A percentile compares a stretch with the other conserved stretches of the same genome.
Evolutionary conservation across 1,284 basidiomycete genomes (phyloP).

Genomic region (Malassezia obtusa): DNA sequence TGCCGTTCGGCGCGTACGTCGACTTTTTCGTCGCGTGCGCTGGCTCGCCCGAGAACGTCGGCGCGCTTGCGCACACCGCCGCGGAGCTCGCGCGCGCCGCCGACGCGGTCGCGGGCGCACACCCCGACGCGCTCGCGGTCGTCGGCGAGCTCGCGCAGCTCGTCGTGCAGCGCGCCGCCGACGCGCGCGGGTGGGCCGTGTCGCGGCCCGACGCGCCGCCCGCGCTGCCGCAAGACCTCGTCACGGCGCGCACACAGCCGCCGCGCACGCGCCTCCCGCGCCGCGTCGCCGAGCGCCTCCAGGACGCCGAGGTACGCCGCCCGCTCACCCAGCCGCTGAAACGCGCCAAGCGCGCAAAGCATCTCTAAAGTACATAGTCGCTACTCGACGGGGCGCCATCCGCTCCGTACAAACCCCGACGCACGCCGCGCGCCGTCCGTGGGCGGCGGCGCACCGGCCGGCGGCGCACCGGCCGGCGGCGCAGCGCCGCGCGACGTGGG

Average conservation of each 20-base stretch:
- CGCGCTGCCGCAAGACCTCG: conserved; percentile 1
- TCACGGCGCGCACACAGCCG: neutral
- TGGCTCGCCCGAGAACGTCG: conserved; percentile 60
- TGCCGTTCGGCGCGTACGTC: conserved; percentile 55
- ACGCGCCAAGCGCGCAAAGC: neutral
- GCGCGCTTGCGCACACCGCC: conserved; percentile 69
- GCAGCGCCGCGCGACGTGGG: neutral
- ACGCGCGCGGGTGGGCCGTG: conserved; percentile 63
- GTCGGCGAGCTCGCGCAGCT: conserved; percentile 79
- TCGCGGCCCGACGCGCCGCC: neutral
- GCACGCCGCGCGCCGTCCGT: neutral
- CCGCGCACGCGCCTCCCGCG: neutral
- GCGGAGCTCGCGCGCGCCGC: conserved; percentile 74
- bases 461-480: neutral
- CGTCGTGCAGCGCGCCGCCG: conserved; percentile 64
- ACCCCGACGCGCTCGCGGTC: conserved; percentile 64
- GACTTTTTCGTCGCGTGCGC: conserved; percentile 75
- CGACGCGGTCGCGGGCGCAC: conserved; percentile 58
- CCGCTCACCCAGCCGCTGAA: neutral
- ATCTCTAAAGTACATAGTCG: conserved; percentile 53
- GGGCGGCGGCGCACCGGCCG: neutral
- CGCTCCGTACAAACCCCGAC: conserved; percentile 1
- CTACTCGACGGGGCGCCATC: conserved; percentile 13
- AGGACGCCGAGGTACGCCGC: neutral
- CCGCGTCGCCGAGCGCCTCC: neutral